A percentile compares a stretch with the other conserved stretches of the same genome.
Evolutionary conservation across 495 filamentous ascomycete genomes (phyloP).

Genomic region (Penicillium paradoxum): DNA sequence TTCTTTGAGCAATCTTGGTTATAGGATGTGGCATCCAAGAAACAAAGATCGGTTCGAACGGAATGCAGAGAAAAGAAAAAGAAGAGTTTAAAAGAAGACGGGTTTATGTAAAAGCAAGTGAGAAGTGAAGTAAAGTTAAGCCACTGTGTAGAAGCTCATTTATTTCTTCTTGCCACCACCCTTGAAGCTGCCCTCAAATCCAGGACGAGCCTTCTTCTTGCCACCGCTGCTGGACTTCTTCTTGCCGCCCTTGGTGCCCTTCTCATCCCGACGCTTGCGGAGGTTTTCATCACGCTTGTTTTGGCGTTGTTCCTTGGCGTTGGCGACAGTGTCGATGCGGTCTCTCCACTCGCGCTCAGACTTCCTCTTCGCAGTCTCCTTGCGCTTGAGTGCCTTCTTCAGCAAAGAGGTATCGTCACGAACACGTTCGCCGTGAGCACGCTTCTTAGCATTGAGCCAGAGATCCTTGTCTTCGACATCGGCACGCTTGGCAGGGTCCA

Average conservation of each 20-base stretch:
- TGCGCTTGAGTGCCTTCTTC: slow-evolving; percentile 92
- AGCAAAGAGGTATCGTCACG: slow-evolving; percentile 80
- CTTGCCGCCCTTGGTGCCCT: slow-evolving; percentile 60
- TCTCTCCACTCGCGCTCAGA: slow-evolving; percentile 87
- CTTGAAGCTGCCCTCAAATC: slow-evolving; percentile 92
- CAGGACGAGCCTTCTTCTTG: slow-evolving; percentile 63
- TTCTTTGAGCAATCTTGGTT: slow-evolving; percentile 15
- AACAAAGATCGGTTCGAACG: neutral
- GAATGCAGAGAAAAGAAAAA: neutral
- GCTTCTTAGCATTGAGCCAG: slow-evolving; percentile 88
- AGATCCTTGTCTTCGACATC: slow-evolving; percentile 88
- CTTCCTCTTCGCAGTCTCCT: slow-evolving; percentile 84
- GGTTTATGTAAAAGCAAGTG: neutral
- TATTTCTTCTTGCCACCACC: slow-evolving; percentile 43
- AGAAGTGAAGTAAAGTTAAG: slow-evolving; percentile 13
- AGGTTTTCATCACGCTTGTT: slow-evolving; percentile 88
- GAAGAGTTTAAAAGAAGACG: slow-evolving; percentile 4
- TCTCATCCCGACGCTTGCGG: slow-evolving; percentile 73
- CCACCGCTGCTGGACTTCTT: slow-evolving; percentile 50
- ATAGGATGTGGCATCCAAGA: neutral
- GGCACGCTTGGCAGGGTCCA: slow-evolving; percentile 72
- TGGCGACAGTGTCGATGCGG: slow-evolving; percentile 66
- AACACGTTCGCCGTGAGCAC: slow-evolving; percentile 86
- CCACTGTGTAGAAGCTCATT: slow-evolving; percentile 30
- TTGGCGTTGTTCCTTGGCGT: slow-evolving; percentile 71